Evolutionary conservation across 768 basidiomycete genomes (phyloP), one percentile per base, ranked within the genome.

Genomic region (Scleroderma bovista): DNA sequence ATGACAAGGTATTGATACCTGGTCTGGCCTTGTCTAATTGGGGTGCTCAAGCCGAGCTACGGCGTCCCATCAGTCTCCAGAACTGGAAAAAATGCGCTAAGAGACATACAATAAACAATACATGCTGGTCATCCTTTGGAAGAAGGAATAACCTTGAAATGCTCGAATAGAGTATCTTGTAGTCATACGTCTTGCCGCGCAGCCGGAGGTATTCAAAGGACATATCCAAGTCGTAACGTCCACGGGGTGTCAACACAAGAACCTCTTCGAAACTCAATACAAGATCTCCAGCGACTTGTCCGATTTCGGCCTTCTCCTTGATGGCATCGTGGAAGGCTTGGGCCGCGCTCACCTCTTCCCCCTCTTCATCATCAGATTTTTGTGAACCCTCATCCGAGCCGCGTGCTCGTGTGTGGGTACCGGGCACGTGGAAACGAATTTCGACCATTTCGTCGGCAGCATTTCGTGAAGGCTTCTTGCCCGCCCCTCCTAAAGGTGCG

Each of bases 181-280:
- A 99, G 68, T 99, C 96, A 69, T 98, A 98, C 2, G 94, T 97
- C 71, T 97, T 96, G 46, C 96, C 96, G n/a, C 93, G 86, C 29
- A 98, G 72, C 38, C 96, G 85, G 62, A 99, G 68, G 73, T 93
- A 98, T 47, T 90, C 89, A 22, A 84, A 84, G 75, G 91, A 97
- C 88, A 99, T 93, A 71, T 98, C 96, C 71, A 99, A 86, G 60
- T 97, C 94, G 67, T 94, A 96, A 48, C 93, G 85, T 47, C 95
- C 94, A 76, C 95, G 84, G 52, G 96, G 96, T 0, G 96, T 98
- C 40, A 93, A 75, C 5, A 98, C 92, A 20, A 93, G 79, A 15
- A 98, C 87, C 58, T 99, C 96, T 61, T 93, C 89, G 60, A 99
- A 96, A 65, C 90, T 89, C 57, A 96, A 77, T 29, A 99, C 89